A percentile compares a stretch with the other conserved stretches of the same genome.
phyloP scores from a whole-genome alignment of 345 rosid species.

The Acer negundo region DNA sequence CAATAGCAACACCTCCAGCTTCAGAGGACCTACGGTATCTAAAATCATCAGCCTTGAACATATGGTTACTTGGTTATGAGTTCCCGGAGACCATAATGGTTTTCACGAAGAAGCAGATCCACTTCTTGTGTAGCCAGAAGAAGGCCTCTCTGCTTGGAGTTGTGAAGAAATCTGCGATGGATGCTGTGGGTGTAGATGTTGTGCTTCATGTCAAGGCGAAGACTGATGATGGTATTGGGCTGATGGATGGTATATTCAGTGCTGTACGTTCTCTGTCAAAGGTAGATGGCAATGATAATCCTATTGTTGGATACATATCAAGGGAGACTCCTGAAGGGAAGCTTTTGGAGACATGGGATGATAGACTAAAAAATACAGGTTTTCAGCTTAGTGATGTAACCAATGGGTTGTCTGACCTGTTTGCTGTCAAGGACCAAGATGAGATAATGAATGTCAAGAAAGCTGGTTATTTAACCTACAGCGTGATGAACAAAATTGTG shows the following conservation, averaged over 20 bases:
- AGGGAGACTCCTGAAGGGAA: slow-evolving; percentile 88
- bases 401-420: slow-evolving; percentile 75
- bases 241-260: slow-evolving; percentile 67
- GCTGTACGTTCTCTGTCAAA: slow-evolving; percentile 54
- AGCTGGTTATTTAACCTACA: slow-evolving; percentile 73
- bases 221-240: slow-evolving; percentile 64
- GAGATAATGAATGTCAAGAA: slow-evolving; percentile 82
- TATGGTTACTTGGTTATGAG: slow-evolving; percentile 93
- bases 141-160: slow-evolving; percentile 75
- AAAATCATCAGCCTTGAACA: slow-evolving; percentile 83
- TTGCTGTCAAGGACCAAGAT: slow-evolving; percentile 73
- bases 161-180: slow-evolving; percentile 63
- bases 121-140: slow-evolving; percentile 77
- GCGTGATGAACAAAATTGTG: slow-evolving; percentile 82
- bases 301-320: slow-evolving; percentile 66
- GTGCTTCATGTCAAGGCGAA: slow-evolving; percentile 68
- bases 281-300: slow-evolving; percentile 40
- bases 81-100: slow-evolving; percentile 96
- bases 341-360: slow-evolving; percentile 83
- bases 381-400: slow-evolving; percentile 70
- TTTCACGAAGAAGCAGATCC: slow-evolving; percentile 70
- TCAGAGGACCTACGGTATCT: slow-evolving; percentile 84
- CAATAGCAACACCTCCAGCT: slow-evolving; percentile 80
- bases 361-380: slow-evolving; percentile 51
- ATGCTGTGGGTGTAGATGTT: slow-evolving; percentile 63